Evolutionary conservation across 2,329 filamentous ascomycete species (phyloP).

Genomic region (Trichoderma lentiforme): DNA sequence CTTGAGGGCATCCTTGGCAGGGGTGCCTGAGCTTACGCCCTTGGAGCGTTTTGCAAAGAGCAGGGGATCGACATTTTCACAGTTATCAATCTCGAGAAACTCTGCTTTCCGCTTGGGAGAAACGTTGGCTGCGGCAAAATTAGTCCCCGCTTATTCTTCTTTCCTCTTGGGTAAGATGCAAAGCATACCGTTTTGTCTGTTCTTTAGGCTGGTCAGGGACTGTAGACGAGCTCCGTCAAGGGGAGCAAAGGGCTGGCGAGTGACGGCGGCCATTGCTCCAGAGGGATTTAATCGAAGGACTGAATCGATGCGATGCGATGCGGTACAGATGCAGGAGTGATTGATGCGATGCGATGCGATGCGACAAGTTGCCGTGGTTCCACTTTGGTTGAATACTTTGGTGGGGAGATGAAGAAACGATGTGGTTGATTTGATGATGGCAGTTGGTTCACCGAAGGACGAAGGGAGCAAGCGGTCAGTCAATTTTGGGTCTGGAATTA

Average conservation of each 20-base stretch:
- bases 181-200: constrained; percentile 67
- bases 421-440: background rate
- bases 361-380: background rate
- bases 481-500: constrained; percentile 4
- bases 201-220: constrained; percentile 71
- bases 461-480: constrained; percentile 9
- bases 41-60: constrained; percentile 59
- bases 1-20: constrained; percentile 48
- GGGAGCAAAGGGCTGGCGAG: constrained; percentile 72
- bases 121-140: constrained; percentile 30
- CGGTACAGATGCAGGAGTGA: background rate
- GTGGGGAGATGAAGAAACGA: background rate
- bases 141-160: background rate
- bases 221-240: constrained; percentile 68
- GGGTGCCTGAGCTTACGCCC: constrained; percentile 39
- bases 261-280: constrained; percentile 49
- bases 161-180: too few relatives aligned
- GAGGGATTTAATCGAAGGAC: background rate
- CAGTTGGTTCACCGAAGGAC: constrained; percentile 13
- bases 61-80: constrained; percentile 60
- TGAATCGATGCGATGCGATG: background rate
- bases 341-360: background rate
- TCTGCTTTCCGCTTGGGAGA: constrained; percentile 56
- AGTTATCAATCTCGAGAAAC: constrained; percentile 49
- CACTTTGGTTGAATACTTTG: background rate